Percentiles rank a stretch among this genome's conserved stretches.
Evolutionary conservation across 2,329 filamentous ascomycete genomes (phyloP).

Genomic region (Epichloe scottii): DNA sequence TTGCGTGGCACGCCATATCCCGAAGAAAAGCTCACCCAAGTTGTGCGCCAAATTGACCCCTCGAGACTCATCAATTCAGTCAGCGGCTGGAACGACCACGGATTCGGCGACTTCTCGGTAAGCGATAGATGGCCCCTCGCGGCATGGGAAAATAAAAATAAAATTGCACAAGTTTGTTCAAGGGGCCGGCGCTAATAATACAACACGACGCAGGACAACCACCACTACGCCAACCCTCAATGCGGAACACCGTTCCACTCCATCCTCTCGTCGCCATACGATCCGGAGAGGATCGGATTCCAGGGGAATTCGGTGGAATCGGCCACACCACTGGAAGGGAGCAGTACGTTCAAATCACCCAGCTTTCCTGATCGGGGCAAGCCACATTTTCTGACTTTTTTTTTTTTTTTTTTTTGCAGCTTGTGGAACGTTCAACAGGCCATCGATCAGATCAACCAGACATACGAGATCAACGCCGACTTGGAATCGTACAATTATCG

Average conservation of each 20-base stretch:
- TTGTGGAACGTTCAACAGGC: conserved; percentile 52
- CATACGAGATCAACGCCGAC: conserved; percentile 51
- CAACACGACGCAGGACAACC: conserved; percentile 40
- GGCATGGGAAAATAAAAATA: background rate
- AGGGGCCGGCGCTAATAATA: background rate
- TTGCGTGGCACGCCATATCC: conserved; percentile 34
- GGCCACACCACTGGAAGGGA: conserved; percentile 52
- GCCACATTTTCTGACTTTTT: background rate
- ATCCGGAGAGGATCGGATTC: conserved; percentile 48
- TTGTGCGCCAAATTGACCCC: conserved; percentile 45
- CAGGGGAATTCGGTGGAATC: conserved; percentile 63
- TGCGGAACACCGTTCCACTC: conserved; percentile 61
- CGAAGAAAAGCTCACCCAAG: conserved; percentile 42
- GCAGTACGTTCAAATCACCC: conserved; percentile 31
- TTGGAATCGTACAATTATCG: conserved; percentile 55
- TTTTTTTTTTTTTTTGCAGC: conserved; percentile 18
- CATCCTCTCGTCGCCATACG: conserved; percentile 39
- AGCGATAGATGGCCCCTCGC: background rate
- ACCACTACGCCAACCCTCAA: conserved; percentile 59
- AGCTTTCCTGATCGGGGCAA: no score
- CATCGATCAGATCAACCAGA: conserved; percentile 48
- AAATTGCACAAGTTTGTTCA: background rate
- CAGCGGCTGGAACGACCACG: conserved; percentile 56
- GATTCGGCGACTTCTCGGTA: conserved; percentile 49
- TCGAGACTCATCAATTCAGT: conserved; percentile 51